These are phyloP conservation scores for Colletotrichum musicola DNA, from an alignment of 2,329 filamentous ascomycete species.

Conservation along the genomic window DNA sequence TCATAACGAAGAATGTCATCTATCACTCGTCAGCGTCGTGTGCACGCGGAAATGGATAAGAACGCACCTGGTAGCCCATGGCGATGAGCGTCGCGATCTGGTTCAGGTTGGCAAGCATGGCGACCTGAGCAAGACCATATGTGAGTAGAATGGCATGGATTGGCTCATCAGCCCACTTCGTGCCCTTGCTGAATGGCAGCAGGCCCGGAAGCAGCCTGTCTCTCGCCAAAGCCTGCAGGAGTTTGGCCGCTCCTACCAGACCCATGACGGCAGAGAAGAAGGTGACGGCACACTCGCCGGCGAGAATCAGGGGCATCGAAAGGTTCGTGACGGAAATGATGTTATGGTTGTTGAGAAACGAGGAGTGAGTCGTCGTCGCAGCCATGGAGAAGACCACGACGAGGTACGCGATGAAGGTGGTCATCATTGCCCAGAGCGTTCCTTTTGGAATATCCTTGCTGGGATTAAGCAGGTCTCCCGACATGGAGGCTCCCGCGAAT, in stretches of 20 bases:
- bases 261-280: constrained; percentile 92
- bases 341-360: constrained; percentile 81
- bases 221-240: constrained; percentile 84
- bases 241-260: constrained; percentile 85
- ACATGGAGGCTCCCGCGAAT: constrained; percentile 87
- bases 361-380: constrained; percentile 78
- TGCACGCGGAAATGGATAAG: neutral
- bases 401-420: constrained; percentile 82
- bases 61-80: constrained; percentile 83
- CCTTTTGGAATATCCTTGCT: constrained; percentile 87
- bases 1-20: constrained; percentile 93
- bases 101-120: constrained; percentile 86
- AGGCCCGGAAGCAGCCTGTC: constrained; percentile 85
- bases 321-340: constrained; percentile 85
- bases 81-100: constrained; percentile 91
- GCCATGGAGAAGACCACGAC: constrained; percentile 84
- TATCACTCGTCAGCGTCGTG: constrained; percentile 43
- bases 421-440: constrained; percentile 81
- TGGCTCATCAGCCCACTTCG: constrained; percentile 79
- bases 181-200: constrained; percentile 79
- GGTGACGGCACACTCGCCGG: constrained; percentile 85
- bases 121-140: constrained; percentile 80
- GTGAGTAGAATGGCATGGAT: constrained; percentile 82
- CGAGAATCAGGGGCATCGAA: constrained; percentile 79
- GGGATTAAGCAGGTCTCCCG: constrained; percentile 84